These are phyloP conservation scores for Cladosporium sp. DNA, from an alignment of 2,329 filamentous ascomycete species.

Conservation along the genomic window DNA sequence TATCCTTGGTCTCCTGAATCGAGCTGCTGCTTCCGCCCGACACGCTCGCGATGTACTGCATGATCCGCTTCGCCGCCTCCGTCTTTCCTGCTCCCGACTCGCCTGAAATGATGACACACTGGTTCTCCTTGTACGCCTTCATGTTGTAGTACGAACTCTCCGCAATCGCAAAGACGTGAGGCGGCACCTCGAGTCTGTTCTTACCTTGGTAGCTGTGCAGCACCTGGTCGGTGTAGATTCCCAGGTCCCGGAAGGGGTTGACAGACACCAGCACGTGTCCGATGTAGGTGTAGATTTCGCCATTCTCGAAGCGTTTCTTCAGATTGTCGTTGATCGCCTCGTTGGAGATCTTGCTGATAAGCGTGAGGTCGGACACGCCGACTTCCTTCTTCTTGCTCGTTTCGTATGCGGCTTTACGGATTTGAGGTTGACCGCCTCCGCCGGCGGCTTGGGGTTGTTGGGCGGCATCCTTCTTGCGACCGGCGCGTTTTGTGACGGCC, in stretches of 20 bases:
- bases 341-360: constrained; percentile 98
- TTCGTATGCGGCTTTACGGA: constrained; percentile 95
- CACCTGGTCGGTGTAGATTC: constrained; percentile 94
- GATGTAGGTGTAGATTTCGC: constrained; percentile 99
- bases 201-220: constrained; percentile 94
- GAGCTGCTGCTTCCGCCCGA: constrained; percentile 80
- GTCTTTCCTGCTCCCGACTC: constrained; percentile 98
- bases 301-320: constrained; percentile 96
- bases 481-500: constrained; percentile 56
- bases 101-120: constrained; percentile 98
- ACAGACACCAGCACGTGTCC: constrained; percentile 99
- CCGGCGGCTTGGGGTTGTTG: constrained; percentile 36
- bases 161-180: constrained; percentile 96
- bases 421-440: constrained; percentile 57
- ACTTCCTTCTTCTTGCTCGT: constrained; percentile 99
- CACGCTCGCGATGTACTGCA: constrained; percentile 99
- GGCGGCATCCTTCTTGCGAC: constrained; percentile 52
- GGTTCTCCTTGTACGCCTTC: constrained; percentile 98
- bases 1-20: constrained; percentile 97
- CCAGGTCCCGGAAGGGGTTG: constrained; percentile 91
- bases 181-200: constrained; percentile 81
- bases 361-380: constrained; percentile 83
- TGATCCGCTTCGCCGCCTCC: constrained; percentile 95
- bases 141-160: constrained; percentile 99
- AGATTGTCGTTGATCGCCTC: constrained; percentile 99